These are phyloP conservation scores for Cryptococcus wingfieldii DNA, from an alignment of 1,284 basidiomycete species.

Conservation along the genomic window DNA sequence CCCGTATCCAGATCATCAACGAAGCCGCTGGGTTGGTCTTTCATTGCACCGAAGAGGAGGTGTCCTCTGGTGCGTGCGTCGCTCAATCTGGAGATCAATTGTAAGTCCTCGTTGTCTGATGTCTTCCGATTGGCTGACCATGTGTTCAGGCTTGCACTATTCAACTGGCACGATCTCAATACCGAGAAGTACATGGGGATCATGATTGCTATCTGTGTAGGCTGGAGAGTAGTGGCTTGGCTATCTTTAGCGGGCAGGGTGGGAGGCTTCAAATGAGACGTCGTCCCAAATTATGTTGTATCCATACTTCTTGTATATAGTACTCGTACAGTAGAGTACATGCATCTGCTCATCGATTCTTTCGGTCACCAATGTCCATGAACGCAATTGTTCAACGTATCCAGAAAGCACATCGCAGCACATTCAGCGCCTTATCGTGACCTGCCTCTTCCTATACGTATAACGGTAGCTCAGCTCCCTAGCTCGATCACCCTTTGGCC, in stretches of 20 bases:
- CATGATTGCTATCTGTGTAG: constrained; percentile 37
- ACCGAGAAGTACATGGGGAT: constrained; percentile 47
- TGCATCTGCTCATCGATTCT: too few species aligned
- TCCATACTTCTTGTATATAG: too few species aligned
- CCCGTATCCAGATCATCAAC: constrained; percentile 50
- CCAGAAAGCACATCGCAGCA: neutral
- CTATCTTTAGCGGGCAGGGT: constrained; percentile 23
- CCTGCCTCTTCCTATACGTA: neutral
- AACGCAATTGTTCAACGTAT: too few species aligned
- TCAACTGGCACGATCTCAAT: constrained; percentile 41
- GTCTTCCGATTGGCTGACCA: constrained; percentile 1
- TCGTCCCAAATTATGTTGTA: too few species aligned
- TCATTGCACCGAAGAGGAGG: constrained; percentile 41
- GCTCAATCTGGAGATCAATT: constrained; percentile 49
- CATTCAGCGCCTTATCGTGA: neutral
- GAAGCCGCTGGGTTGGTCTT: constrained; percentile 47
- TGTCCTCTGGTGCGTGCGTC: constrained; percentile 46
- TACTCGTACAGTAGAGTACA: too few species aligned
- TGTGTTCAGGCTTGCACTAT: constrained; percentile 29
- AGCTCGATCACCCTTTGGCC: neutral
- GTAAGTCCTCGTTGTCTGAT: constrained; percentile 24
- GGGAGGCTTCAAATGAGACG: constrained; percentile 22
- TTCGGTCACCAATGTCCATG: too few species aligned
- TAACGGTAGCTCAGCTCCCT: neutral
- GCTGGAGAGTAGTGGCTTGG: constrained; percentile 41